A percentile compares a stretch with the other conserved stretches of the same genome.
These are phyloP conservation scores for Talaromyces albobiverticillius DNA, from an alignment of 2,329 filamentous ascomycete species.

Conservation along the genomic window DNA sequence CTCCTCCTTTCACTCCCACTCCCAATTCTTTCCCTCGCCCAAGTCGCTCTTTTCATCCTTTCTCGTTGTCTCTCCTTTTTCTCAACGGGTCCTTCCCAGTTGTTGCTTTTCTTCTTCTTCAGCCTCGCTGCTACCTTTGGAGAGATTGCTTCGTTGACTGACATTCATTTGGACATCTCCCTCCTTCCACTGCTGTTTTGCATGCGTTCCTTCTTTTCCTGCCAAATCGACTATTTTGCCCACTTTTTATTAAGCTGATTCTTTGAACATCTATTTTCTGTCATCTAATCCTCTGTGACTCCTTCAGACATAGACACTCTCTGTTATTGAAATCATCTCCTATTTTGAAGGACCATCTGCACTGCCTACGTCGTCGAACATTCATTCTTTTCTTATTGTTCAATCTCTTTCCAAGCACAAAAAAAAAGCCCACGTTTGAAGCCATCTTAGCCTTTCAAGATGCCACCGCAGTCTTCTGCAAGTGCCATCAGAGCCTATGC, in stretches of 20 bases:
- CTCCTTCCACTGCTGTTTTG: constrained; percentile 12
- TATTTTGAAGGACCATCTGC: constrained; percentile 15
- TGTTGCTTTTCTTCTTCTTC: not conserved
- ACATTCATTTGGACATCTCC: constrained; percentile 7
- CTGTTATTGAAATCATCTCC: constrained; percentile 14
- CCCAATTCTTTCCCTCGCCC: not conserved
- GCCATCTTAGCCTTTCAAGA: not conserved
- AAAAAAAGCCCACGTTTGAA: constrained; percentile 1
- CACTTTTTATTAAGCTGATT: constrained; percentile 6
- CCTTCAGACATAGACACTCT: constrained; percentile 11
- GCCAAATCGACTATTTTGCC: constrained; percentile 12
- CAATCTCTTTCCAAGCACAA: constrained; percentile 1
- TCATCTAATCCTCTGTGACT: constrained; percentile 15
- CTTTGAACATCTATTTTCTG: constrained; percentile 11
- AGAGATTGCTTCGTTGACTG: constrained; percentile 7
- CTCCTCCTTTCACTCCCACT: not conserved
- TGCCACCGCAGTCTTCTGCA: constrained; percentile 2
- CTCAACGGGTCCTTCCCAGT: not conserved
- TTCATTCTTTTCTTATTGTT: constrained; percentile 12
- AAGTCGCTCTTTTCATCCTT: constrained; percentile 3
- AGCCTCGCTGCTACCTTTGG: too few species aligned
- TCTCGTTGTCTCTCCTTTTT: constrained; percentile 3
- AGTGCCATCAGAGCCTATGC: not conserved
- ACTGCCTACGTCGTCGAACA: constrained; percentile 7
- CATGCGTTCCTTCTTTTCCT: constrained; percentile 12